Conservation (phyloP, 2,329 filamentous ascomycete genomes). For the Scleromitrula shiraiana region DNA sequence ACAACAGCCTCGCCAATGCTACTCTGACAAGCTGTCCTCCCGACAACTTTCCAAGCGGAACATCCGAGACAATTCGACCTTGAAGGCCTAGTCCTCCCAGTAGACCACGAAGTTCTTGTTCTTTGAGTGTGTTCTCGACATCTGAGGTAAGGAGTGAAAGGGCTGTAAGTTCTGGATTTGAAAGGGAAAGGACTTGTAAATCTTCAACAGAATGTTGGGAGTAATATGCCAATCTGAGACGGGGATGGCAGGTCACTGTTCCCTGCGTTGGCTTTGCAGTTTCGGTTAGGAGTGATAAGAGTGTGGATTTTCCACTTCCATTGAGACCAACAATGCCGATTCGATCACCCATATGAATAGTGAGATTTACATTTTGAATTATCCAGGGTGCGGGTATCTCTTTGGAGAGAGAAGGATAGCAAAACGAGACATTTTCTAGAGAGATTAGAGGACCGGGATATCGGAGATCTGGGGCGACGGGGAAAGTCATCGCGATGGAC, state of each 20-base stretch:
- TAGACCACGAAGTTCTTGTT: conserved; percentile 60
- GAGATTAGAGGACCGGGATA: conserved; percentile 69
- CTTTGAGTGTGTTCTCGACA: conserved; percentile 44
- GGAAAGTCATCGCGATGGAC: conserved; percentile 48
- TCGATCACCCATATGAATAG: conserved; percentile 64
- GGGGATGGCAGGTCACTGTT: conserved; percentile 56
- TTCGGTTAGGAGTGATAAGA: conserved; percentile 63
- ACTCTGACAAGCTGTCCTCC: conserved; percentile 77
- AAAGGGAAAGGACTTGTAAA: conserved; percentile 47
- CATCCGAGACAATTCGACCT: conserved; percentile 63
- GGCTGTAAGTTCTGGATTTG: conserved; percentile 49
- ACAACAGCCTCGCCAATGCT: conserved; percentile 86
- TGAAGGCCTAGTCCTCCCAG: conserved; percentile 62
- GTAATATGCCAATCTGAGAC: conserved; percentile 66
- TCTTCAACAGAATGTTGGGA: conserved; percentile 71
- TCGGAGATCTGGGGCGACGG: conserved; percentile 58
- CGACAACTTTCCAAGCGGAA: conserved; percentile 64
- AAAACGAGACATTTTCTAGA: conserved; percentile 60
- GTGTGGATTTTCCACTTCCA: conserved; percentile 73
- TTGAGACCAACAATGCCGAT: conserved; percentile 73
- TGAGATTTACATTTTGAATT: conserved; percentile 57
- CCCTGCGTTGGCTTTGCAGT: conserved; percentile 51
- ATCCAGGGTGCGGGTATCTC: conserved; percentile 33
- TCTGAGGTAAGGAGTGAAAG: conserved; percentile 53
- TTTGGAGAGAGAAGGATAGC: conserved; percentile 41